Percentiles rank a stretch among this genome's conserved stretches.
Evolutionary conservation across 352 stramenopile species (phyloP).

Genomic region (Phytophthora multivora): DNA sequence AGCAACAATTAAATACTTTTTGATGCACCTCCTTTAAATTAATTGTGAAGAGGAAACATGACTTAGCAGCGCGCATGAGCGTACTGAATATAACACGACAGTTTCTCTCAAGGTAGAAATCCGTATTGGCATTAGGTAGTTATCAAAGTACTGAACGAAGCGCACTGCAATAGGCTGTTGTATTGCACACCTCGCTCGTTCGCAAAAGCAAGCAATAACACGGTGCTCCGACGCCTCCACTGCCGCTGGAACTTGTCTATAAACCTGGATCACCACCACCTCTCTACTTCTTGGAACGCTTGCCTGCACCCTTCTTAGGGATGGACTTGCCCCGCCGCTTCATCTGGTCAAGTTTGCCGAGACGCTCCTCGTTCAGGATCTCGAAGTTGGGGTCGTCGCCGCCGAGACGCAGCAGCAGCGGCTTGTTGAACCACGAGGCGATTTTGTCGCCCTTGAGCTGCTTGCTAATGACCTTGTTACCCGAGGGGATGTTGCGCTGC

Average conservation of each 20-base stretch:
- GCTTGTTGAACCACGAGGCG: conserved; percentile 88
- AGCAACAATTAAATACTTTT: too few relatives aligned
- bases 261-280: background rate
- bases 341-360: conserved; percentile 84
- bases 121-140: conserved; percentile 24
- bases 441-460: conserved; percentile 89
- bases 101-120: conserved; percentile 14
- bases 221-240: conserved; percentile 1
- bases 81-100: background rate
- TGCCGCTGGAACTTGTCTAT: conserved; percentile 11
- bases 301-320: conserved; percentile 88
- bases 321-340: conserved; percentile 87
- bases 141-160: too few relatives aligned
- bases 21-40: too few relatives aligned
- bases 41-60: too few relatives aligned
- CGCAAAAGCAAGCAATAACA: background rate
- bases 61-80: background rate
- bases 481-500: conserved; percentile 78
- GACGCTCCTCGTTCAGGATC: conserved; percentile 77
- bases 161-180: background rate
- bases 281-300: conserved; percentile 85
- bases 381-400: conserved; percentile 87
- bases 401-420: conserved; percentile 70
- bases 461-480: conserved; percentile 91
- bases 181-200: background rate